Evolutionary conservation across 106 monocot species (phyloP), one percentile per base, ranked within the genome.

Genomic region (Hemerocallis citrina): DNA sequence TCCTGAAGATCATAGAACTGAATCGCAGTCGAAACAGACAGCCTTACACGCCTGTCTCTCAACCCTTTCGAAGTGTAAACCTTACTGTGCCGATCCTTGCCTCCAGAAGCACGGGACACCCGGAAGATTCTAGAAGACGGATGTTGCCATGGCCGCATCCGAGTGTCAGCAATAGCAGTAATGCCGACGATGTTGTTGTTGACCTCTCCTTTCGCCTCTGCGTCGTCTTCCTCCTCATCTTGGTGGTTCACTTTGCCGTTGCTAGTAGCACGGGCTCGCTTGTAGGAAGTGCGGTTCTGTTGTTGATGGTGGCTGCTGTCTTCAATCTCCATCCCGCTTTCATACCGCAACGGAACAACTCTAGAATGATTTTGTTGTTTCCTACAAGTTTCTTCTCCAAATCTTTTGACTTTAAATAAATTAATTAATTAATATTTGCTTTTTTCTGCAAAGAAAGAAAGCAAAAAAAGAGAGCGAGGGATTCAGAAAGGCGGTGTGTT

Each of bases 61-160:
- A 92, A 68, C 2, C 96, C 91, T 58, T 88, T 91, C 13, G 91
- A 84, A 0, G 96, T 98, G 23, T 85, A 66, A 23, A 98, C 96
- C 76, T 98, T 98, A 82, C 96, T 98, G 74, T 98, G 96, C 17
- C 96, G 87, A 64, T 98, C 96, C 44, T 98, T 98, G n/a, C 96
- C 96, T 1, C 96, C 96, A 3, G 96, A 82, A 35, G 96, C 96
- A 1, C 87, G 68, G 10, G 96, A 91, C 30, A 98, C 91, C 2
- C 96, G 66, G 35, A 71, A 87, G 55, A 98, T 98, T 70, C 96
- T 73, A 13, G 91, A 84, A 3, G 84, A 70, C 1, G 85, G 60
- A 56, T 75, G 78, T 33, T 81, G 77, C 89, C 80, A 82, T 2
- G 75, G 24, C 36, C 50, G 39, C 46, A 68, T 14, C 16, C 16